A percentile compares a stretch with the other conserved stretches of the same genome.
These are phyloP conservation scores for Periglandula ipomoeae DNA, from an alignment of 2,329 filamentous ascomycete species.

Conservation along the genomic window DNA sequence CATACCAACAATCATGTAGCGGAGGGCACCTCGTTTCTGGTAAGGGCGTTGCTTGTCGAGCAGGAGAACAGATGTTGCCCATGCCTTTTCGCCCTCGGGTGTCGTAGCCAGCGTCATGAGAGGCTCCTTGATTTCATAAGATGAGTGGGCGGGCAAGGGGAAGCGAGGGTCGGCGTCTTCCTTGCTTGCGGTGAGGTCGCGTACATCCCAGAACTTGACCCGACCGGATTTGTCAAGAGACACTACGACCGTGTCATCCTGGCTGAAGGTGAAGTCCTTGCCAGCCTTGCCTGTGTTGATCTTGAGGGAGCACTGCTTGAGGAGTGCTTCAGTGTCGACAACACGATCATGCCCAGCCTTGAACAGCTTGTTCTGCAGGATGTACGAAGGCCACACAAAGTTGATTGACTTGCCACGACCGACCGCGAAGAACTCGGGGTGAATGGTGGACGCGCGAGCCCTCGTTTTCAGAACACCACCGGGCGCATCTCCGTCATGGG, in stretches of 20 bases:
- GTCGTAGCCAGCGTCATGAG: conserved; percentile 81
- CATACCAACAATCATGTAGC: conserved; percentile 95
- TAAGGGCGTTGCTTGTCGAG: conserved; percentile 95
- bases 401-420: conserved; percentile 94
- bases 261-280: conserved; percentile 96
- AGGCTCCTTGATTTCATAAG: conserved; percentile 75
- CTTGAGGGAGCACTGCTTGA: conserved; percentile 78
- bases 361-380: conserved; percentile 54
- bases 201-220: conserved; percentile 97
- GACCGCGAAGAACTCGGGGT: conserved; percentile 90
- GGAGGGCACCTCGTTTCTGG: conserved; percentile 76
- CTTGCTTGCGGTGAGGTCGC: conserved; percentile 54
- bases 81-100: conserved; percentile 83
- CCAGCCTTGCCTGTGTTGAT: conserved; percentile 97
- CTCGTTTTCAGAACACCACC: conserved; percentile 93
- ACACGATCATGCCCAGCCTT: conserved; percentile 55
- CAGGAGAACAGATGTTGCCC: conserved; percentile 91
- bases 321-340: conserved; percentile 81
- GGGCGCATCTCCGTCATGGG: conserved; percentile 81
- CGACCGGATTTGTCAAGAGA: conserved; percentile 94
- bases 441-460: conserved; percentile 77
- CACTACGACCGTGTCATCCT: conserved; percentile 88
- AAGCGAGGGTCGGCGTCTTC: conserved; percentile 41
- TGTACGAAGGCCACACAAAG: conserved; percentile 64
- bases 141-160: conserved; percentile 44